Evolutionary conservation across 306 rosid genomes (phyloP), one percentile per base, ranked within the genome.

Genomic region (Rubus parviflorus): DNA sequence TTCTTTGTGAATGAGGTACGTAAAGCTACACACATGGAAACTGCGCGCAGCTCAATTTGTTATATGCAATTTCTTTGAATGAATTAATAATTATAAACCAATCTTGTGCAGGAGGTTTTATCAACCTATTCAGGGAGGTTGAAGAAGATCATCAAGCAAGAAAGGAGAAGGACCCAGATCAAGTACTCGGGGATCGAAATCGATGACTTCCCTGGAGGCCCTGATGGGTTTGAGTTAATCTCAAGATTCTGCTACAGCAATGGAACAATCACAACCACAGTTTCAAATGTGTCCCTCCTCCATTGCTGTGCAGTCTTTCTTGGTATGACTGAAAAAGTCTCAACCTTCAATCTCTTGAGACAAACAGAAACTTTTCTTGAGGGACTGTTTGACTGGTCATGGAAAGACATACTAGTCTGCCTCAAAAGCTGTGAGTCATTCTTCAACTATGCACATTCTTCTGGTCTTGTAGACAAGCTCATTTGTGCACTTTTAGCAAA

Each of bases 171-270:
- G 75, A 17, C 74, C 73, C 82, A 81, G 68, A 80, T 48, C 13
- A 83, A 73, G 77, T 69, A 78, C 17, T 74, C 72, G 57, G 68
- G 60, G 49, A 86, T 92, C 54, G 83, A 81, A 73, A 75, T 89
- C 77, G 52, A 83, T 60, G 88, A 85, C 62, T 86, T 88, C 70
- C 98, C 98, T 0, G 92, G 95, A 75, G 98, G 96, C 12, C 80
- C 92, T 58, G 15, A 82, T 16, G 95, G 93, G 47, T 93, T 93
- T 74, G 96, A 93, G 79, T 78, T 91, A 13, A 76, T 86, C 74
- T 82, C 85, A 43, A 87, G 87, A 78, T 89, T 91, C 84, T 91
- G 93, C 52, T 86, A 93, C 91, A 82, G 80, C 84, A 73, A 76
- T 66, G 89, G 89, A 5, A 77, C 67, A 77, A 87, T 87, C 86